Evolutionary conservation across 441 rosid species (phyloP).

Genomic region (Euphorbia schlechtendalii): DNA sequence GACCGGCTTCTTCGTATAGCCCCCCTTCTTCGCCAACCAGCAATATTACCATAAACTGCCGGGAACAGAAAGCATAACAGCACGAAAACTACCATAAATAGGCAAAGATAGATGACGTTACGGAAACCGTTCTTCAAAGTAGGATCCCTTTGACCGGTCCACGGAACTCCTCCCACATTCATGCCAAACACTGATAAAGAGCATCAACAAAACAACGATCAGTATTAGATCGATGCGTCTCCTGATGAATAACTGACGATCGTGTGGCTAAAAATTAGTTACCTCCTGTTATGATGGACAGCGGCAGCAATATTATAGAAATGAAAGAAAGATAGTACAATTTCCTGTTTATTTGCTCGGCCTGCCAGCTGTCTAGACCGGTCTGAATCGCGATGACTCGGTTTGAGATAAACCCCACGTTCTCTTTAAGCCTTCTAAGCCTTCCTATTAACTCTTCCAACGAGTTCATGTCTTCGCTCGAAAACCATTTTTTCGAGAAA

Average conservation of each 20-base stretch:
- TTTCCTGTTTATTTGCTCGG: slow-evolving; percentile 87
- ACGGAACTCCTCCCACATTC: slow-evolving; percentile 99
- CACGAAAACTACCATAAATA: slow-evolving; percentile 44
- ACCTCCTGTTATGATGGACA: slow-evolving; percentile 95
- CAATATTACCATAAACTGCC: slow-evolving; percentile 32
- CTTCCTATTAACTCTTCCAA: slow-evolving; percentile 79
- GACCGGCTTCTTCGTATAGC: slow-evolving; percentile 61
- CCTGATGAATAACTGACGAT: not conserved
- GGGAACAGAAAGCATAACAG: slow-evolving; percentile 73
- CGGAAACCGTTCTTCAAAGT: slow-evolving; percentile 59
- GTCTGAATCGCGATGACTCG: slow-evolving; percentile 88
- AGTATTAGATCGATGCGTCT: not conserved
- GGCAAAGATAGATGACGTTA: slow-evolving; percentile 73
- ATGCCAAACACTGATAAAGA: slow-evolving; percentile 71
- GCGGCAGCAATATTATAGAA: slow-evolving; percentile 81
- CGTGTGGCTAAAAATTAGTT: slow-evolving; percentile 10
- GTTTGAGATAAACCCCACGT: slow-evolving; percentile 79
- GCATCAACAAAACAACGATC: not conserved
- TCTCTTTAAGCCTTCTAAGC: slow-evolving; percentile 85
- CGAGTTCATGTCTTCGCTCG: slow-evolving; percentile 47
- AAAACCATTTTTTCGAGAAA: slow-evolving; percentile 75
- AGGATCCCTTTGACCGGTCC: slow-evolving; percentile 72
- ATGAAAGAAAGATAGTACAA: slow-evolving; percentile 88
- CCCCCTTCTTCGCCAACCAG: slow-evolving; percentile 48
- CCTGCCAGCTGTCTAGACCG: slow-evolving; percentile 87